Evolutionary conservation across 2,329 filamentous ascomycete genomes (phyloP).

Genomic region (Aspergillus niger): DNA sequence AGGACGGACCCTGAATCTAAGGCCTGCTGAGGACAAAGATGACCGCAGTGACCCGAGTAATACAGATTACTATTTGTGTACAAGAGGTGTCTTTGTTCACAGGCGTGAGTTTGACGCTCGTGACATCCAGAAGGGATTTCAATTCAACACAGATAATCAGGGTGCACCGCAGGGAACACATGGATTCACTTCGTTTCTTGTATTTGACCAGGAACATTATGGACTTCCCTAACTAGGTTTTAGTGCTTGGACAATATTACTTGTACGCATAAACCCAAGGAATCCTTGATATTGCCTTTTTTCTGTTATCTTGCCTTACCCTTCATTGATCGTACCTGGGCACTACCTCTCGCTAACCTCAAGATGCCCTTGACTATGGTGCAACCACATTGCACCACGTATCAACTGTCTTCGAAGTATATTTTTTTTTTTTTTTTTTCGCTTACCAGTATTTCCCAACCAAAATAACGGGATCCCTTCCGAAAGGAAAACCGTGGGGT

Average conservation of each 20-base stretch:
- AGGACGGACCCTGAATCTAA: neutral
- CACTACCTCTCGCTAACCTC: too few relatives aligned
- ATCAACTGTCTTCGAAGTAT: too few relatives aligned
- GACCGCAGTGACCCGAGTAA: neutral
- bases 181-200: neutral
- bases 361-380: rapidly evolving
- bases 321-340: too few relatives aligned
- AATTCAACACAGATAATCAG: neutral
- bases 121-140: neutral
- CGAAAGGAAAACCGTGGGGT: too few relatives aligned
- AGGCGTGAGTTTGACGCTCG: neutral
- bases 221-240: neutral
- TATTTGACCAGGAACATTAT: neutral
- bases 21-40: neutral
- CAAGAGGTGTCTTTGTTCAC: neutral
- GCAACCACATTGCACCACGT: too few relatives aligned
- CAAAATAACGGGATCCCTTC: too few relatives aligned
- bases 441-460: too few relatives aligned
- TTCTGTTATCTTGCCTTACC: too few relatives aligned
- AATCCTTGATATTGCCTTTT: too few relatives aligned
- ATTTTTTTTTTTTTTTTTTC: too few relatives aligned
- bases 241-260: too few relatives aligned
- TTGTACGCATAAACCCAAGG: too few relatives aligned
- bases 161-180: neutral
- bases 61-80: neutral